Conservation (phyloP, 1,284 basidiomycete species). For the Ustanciosporium gigantosporum region DNA sequence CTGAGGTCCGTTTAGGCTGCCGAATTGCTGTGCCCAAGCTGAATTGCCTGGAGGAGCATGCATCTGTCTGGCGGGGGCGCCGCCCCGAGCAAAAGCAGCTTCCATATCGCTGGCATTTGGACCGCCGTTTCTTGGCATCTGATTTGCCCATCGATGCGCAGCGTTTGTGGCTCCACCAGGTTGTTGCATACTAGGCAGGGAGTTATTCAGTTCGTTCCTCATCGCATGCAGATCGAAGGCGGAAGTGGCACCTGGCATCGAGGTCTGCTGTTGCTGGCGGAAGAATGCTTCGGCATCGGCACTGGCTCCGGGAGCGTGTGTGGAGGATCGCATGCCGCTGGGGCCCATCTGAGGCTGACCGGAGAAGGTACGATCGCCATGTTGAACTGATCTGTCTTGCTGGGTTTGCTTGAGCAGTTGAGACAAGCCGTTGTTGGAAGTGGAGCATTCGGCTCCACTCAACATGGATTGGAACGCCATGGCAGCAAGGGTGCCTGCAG, state of each 20-base stretch:
- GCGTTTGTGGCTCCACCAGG: constrained; percentile 3
- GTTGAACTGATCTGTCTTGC: constrained; percentile 81
- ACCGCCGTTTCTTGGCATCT: constrained; percentile 39
- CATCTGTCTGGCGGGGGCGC: constrained; percentile 8
- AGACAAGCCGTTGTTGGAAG: constrained; percentile 81
- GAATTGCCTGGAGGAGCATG: constrained; percentile 18
- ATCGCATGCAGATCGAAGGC: constrained; percentile 53
- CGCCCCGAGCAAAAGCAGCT: constrained; percentile 37
- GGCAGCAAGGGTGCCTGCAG: too few relatives aligned
- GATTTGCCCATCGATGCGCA: constrained; percentile 43
- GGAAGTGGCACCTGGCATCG: constrained; percentile 13
- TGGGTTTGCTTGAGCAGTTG: constrained; percentile 90
- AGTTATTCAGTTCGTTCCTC: constrained; percentile 32
- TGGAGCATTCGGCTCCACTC: constrained; percentile 86
- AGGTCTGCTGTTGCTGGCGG: constrained; percentile 39
- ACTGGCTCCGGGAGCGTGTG: constrained; percentile 17
- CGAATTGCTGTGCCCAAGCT: constrained; percentile 50
- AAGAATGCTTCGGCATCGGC: constrained; percentile 54
- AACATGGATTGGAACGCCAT: constrained; percentile 69
- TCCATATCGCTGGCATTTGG: constrained; percentile 37
- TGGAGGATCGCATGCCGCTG: constrained; percentile 33
- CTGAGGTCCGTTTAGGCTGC: constrained; percentile 7
- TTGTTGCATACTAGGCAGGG: constrained; percentile 16
- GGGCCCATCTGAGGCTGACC: constrained; percentile 24
- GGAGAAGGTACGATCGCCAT: constrained; percentile 49